Evolutionary conservation across 176 grass and related monocot genomes (phyloP), one percentile per base, ranked within the genome.

Genomic region (Oryza rufipogon): DNA sequence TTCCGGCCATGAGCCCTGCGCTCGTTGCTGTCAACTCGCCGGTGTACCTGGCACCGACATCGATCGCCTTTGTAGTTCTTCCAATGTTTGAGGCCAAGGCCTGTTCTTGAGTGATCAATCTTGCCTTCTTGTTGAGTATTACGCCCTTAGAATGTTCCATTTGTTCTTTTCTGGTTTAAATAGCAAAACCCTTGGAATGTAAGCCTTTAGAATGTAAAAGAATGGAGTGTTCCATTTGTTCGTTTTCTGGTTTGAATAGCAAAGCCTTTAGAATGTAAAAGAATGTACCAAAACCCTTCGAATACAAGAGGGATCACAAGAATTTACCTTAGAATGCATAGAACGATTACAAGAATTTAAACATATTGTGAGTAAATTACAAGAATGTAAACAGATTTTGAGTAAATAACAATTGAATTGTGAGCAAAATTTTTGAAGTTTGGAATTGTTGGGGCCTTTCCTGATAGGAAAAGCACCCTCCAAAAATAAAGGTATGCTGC

Each of bases 61-160:
- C 97, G 0, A 89, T 99, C 75, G 88, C 84, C 20, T 99, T 99
- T 32, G 76, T 94, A 48, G 91, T 88, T 34, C 88, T 99, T n/a
- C 97, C 97, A 4, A 88, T 88, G 66, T 99, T 99, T 11, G 93
- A 99, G 82, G 93, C 88, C 3, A 91, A 87, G 80, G 86, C 91
- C 73, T 99, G 97, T 71, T 80, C 90, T 71, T 89, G 47, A 41
- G 8, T 41, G 39, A 79, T 12, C 6, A 42, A 3, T 48, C 49
- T 33, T 64, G 48, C 16, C 19, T 14, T 41, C 39, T 47, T 38
- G 36, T 81, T 20, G 22, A 46, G 68, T 30, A 32, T 58, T 45
- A 17, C 66, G 56, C 64, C 14, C 14, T n/a, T n/a, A 12, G 7
- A 66, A 26, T 17, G 12, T 87, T 30, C 25, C 1, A 49, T 36